Conservation (phyloP, 208 protist genomes). For the Trypanosoma cruzi region DNA sequence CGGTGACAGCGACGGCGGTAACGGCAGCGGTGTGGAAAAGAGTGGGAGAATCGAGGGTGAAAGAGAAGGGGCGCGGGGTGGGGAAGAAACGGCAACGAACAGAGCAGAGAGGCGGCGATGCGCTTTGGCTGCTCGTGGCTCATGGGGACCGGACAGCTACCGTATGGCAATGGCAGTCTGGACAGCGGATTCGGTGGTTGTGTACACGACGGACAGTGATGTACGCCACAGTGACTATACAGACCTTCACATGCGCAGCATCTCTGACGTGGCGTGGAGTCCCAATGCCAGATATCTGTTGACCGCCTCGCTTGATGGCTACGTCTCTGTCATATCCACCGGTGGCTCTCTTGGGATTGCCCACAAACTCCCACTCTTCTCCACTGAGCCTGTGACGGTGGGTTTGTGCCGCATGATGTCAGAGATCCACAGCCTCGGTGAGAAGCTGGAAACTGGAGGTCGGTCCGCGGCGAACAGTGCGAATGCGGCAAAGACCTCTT, state of each 20-base stretch:
- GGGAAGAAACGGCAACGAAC: neutral
- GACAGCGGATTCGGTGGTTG: conserved; percentile 82
- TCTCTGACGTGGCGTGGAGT: conserved; percentile 87
- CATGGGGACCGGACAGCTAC: conserved; percentile 82
- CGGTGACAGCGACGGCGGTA: neutral
- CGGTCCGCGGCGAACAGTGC: conserved; percentile 3
- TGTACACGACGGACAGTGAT: conserved; percentile 85
- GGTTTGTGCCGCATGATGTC: conserved; percentile 39
- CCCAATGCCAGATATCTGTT: conserved; percentile 56
- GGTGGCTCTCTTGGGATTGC: conserved; percentile 48
- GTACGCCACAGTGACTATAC: conserved; percentile 88
- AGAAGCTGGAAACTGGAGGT: conserved; percentile 30
- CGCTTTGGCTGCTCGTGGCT: conserved; percentile 22
- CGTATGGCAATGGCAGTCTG: conserved; percentile 86
- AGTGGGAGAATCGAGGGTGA: neutral
- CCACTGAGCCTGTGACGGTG: conserved; percentile 41
- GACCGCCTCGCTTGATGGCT: conserved; percentile 83
- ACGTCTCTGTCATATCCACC: conserved; percentile 78
- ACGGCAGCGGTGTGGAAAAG: neutral
- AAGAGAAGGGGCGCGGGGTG: neutral
- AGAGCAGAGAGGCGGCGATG: conserved; percentile 2
- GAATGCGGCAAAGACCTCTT: conserved; percentile 6
- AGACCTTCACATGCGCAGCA: conserved; percentile 89
- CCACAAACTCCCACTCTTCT: conserved; percentile 68
- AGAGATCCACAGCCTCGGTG: conserved; percentile 30